Evolutionary conservation across 2,329 filamentous ascomycete genomes (phyloP).

Genomic region (Xylaria digitata): DNA sequence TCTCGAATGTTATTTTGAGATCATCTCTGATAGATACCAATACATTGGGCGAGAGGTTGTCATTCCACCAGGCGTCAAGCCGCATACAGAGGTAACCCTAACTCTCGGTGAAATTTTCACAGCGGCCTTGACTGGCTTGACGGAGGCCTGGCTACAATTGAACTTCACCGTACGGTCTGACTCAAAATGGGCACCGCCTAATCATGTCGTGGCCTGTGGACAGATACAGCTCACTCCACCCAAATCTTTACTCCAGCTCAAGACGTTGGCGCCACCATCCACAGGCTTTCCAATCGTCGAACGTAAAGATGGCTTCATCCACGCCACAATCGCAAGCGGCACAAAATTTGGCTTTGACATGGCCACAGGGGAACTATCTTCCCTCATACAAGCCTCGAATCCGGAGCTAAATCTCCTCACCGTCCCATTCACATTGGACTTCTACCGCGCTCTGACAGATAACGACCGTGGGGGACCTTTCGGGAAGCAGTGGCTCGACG

Average conservation of each 20-base stretch:
- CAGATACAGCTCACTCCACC: constrained; percentile 57
- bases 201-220: constrained; percentile 64
- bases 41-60: constrained; percentile 51
- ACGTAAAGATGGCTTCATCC: constrained; percentile 48
- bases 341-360: constrained; percentile 59
- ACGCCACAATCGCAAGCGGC: constrained; percentile 52
- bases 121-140: constrained; percentile 41
- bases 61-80: constrained; percentile 58
- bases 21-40: constrained; percentile 55
- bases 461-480: constrained; percentile 69
- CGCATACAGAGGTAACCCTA: constrained; percentile 55
- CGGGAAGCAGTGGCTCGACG: constrained; percentile 67
- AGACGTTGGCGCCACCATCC: constrained; percentile 34
- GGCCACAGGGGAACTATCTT: constrained; percentile 55
- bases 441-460: constrained; percentile 75
- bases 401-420: constrained; percentile 56
- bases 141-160: constrained; percentile 62
- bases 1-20: constrained; percentile 57
- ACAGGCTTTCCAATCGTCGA: constrained; percentile 39
- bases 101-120: constrained; percentile 50
- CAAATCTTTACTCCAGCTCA: constrained; percentile 47
- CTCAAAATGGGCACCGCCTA: constrained; percentile 63
- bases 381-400: constrained; percentile 53
- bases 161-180: constrained; percentile 57
- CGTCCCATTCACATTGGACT: constrained; percentile 60